Evolutionary conservation across 2,329 filamentous ascomycete species (phyloP).

Genomic region (Exophiala sideris): DNA sequence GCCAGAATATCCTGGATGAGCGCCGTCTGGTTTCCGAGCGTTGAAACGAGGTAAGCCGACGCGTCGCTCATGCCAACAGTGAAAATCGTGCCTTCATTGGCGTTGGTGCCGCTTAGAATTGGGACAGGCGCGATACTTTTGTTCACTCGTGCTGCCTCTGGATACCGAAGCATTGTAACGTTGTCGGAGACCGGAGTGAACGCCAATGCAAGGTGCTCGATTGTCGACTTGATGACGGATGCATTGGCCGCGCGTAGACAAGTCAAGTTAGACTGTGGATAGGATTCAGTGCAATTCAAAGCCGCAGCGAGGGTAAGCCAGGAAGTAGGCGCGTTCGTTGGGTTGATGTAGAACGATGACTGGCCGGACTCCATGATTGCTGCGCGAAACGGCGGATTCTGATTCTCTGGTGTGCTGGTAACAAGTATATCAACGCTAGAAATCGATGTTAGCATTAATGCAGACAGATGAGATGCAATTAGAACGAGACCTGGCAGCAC

Average conservation of each 20-base stretch:
- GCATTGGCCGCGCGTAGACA: slow-evolving; percentile 26
- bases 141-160: slow-evolving; percentile 19
- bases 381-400: slow-evolving; percentile 29
- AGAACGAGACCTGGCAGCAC: slow-evolving; percentile 18
- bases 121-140: slow-evolving; percentile 39
- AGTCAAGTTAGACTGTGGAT: slow-evolving; percentile 12
- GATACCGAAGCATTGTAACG: slow-evolving; percentile 16
- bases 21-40: slow-evolving; percentile 10
- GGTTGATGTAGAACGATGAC: slow-evolving; percentile 21
- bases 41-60: slow-evolving; percentile 1
- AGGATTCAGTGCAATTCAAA: slow-evolving; percentile 14
- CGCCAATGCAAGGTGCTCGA: slow-evolving; percentile 17
- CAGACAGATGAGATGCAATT: not conserved
- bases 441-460: not conserved
- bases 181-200: slow-evolving; percentile 25
- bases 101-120: slow-evolving; percentile 41
- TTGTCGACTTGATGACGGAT: slow-evolving; percentile 20
- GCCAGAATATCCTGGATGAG: slow-evolving; percentile 10
- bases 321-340: slow-evolving; percentile 3
- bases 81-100: slow-evolving; percentile 40
- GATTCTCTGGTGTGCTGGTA: slow-evolving; percentile 22
- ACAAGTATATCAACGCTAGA: slow-evolving; percentile 26
- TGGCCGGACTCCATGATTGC: slow-evolving; percentile 32
- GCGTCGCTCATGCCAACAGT: slow-evolving; percentile 6
- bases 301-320: slow-evolving; percentile 17